phyloP scores from a whole-genome alignment of 1,284 basidiomycete species.

The Agaricales sp. region DNA sequence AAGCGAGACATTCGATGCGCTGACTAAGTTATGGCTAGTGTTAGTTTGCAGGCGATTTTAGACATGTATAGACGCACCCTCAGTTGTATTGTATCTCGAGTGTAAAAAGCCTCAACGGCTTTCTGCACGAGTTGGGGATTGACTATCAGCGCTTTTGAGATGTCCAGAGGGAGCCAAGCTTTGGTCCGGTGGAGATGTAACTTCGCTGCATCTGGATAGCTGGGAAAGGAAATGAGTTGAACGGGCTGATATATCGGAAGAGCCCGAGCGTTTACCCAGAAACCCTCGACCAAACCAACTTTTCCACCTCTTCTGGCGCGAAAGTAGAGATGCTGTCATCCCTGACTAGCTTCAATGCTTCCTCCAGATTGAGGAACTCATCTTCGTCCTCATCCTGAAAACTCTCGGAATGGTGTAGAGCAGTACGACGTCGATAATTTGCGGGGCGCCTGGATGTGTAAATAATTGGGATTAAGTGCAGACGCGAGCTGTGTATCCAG shows the following conservation, averaged over 20 bases:
- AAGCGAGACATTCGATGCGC: constrained; percentile 86
- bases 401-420: constrained; percentile 16
- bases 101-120: constrained; percentile 87
- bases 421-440: constrained; percentile 31
- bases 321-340: constrained; percentile 41
- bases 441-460: constrained; percentile 58
- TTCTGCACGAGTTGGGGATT: constrained; percentile 72
- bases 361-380: constrained; percentile 45
- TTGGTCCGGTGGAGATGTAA: constrained; percentile 76
- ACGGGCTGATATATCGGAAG: not conserved
- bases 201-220: constrained; percentile 61
- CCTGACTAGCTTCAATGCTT: constrained; percentile 60
- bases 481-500: constrained; percentile 77
- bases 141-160: constrained; percentile 61
- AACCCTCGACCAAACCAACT: constrained; percentile 58
- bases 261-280: constrained; percentile 33
- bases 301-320: constrained; percentile 51
- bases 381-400: constrained; percentile 32
- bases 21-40: constrained; percentile 31
- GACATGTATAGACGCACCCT: constrained; percentile 42
- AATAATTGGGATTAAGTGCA: constrained; percentile 81
- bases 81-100: constrained; percentile 80
- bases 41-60: not conserved
- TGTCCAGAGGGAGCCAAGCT: constrained; percentile 69
- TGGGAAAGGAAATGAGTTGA: constrained; percentile 16